These are phyloP conservation scores for Spencermartinsiella ligniputridi DNA, from an alignment of 1,139 yeast genomes.

Conservation along the genomic window DNA sequence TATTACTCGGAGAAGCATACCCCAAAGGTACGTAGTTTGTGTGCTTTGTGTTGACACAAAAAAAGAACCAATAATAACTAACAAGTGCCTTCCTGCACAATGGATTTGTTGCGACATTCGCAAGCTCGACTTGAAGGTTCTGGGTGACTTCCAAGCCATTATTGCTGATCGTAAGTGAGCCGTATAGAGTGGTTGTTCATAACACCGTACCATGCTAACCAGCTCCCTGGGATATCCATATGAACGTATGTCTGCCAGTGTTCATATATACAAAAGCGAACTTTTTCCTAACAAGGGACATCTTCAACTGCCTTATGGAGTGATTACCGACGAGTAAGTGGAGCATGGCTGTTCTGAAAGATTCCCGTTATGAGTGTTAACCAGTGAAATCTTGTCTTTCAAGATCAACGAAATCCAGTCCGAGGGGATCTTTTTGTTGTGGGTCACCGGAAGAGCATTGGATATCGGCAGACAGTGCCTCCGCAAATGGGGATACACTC, in stretches of 20 bases:
- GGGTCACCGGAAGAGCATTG: slow-evolving; percentile 95
- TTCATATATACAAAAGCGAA: background rate
- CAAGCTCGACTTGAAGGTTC: slow-evolving; percentile 56
- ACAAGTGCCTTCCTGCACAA: slow-evolving; percentile 52
- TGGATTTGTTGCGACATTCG: slow-evolving; percentile 86
- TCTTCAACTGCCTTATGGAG: slow-evolving; percentile 57
- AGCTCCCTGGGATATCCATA: slow-evolving; percentile 39
- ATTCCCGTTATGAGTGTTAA: background rate
- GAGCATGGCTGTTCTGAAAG: too few relatives aligned
- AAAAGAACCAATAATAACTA: too few relatives aligned
- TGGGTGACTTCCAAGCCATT: slow-evolving; percentile 84
- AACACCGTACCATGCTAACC: slow-evolving; percentile 1
- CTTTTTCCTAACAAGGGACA: slow-evolving; percentile 18
- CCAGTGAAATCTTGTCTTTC: slow-evolving; percentile 54
- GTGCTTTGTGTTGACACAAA: too few relatives aligned
- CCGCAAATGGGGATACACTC: slow-evolving; percentile 73
- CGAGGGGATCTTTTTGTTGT: slow-evolving; percentile 75
- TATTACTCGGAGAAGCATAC: background rate
- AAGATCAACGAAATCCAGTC: slow-evolving; percentile 68
- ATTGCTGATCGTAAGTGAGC: slow-evolving; percentile 73
- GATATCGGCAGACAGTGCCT: slow-evolving; percentile 81
- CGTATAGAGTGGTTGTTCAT: too few relatives aligned
- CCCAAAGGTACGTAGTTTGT: background rate
- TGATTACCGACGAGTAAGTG: slow-evolving; percentile 28
- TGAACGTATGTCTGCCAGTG: slow-evolving; percentile 21